Evolutionary conservation across 129 eudicot genomes (phyloP), one percentile per base, ranked within the genome.

Genomic region (Centella asiatica): DNA sequence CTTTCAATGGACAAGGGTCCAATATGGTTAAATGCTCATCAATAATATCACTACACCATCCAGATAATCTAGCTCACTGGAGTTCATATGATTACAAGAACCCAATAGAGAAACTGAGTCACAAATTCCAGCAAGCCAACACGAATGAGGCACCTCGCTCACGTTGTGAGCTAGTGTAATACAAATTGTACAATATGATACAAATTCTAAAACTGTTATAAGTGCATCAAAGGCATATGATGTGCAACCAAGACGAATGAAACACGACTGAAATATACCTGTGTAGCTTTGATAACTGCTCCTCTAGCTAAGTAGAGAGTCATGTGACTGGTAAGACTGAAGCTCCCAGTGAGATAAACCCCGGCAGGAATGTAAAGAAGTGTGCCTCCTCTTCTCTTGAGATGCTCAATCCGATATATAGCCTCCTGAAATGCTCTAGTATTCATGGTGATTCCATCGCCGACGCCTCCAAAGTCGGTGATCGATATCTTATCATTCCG

Each of bases 301-400:
- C 92, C 96, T 46, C 52, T 83, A 50, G 99, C 96, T 76, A 93
- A 79, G 80, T 82, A 93, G 45, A 93, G 81, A 54, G 99, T 93
- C 95, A 93, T 87, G 31, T 79, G 83, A 71, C 99, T 93, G 6
- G 99, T 87, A 14, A 93, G 89, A 19, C 85, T 85, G 44, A 93
- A 93, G 44, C 78, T 66, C 51, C 71, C 89, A 2, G 96, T 93
- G 18, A 93, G 65, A 68, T 73, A 93, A 40, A 80, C 92, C 56
- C 99, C 99, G n/a, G 96, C 69, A 60, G 99, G 96, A 24, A 90
- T 52, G 56, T 83, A 90, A 22, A 90, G 89, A 37, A 90, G 67
- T 17, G 97, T 86, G 17, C 97, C 97, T 6, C 95, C 95, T 54
- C 87, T 78, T 75, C 94, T 73, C 75, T 52, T 87, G 77, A 87